Evolutionary conservation across 1,284 basidiomycete species (phyloP), one percentile per base, ranked within the genome.

Genomic region (Tilletia setariae): DNA sequence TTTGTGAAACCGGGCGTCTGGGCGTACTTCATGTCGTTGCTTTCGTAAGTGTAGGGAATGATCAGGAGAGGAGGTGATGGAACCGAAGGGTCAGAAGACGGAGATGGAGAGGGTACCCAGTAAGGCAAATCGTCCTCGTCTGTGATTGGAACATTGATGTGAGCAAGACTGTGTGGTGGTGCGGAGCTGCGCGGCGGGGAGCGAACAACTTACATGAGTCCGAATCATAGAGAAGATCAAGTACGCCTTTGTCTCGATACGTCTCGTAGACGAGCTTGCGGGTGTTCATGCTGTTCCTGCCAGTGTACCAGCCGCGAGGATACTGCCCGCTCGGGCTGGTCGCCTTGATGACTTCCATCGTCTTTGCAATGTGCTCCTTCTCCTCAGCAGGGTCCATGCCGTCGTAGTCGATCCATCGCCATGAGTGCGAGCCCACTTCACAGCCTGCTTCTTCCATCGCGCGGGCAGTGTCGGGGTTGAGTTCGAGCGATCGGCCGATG

Each of bases 91-190:
- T 75, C 74, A 0, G 79, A 78, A 3, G 64, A 65, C 7, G 64
- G 64, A 1, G 42, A 46, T 15, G 56, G 56, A 0, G 77, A 76
- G 21, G 74, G 72, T 4, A 83, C 78, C 79, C 81, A 85, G 74
- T 83, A 83, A 1, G 84, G 84, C 19, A 85, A 79, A 65, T 85
- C 84, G 65, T 85, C 84, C 63, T 81, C 78, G 69, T 83, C 74
- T 62, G 70, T 1, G 8, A 32, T 13, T n/a, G n/a, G 44, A 30
- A 32, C 1, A 79, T 3, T 43, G 56, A 67, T n/a, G 2, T 47
- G 35, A 30, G 40, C n/a, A 32, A 40, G 30, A 43, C 30, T 15
- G 68, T 80, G 77, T 23, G 69, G 69, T 77, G 28, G 70, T 69
- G 13, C 78, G 68, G 0, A 75, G 71, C 28, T 79, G 46, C 15